Base-by-base conservation (phyloP, 148 eudicot genomes). In the Mesembryanthemum crystallinum region DNA sequence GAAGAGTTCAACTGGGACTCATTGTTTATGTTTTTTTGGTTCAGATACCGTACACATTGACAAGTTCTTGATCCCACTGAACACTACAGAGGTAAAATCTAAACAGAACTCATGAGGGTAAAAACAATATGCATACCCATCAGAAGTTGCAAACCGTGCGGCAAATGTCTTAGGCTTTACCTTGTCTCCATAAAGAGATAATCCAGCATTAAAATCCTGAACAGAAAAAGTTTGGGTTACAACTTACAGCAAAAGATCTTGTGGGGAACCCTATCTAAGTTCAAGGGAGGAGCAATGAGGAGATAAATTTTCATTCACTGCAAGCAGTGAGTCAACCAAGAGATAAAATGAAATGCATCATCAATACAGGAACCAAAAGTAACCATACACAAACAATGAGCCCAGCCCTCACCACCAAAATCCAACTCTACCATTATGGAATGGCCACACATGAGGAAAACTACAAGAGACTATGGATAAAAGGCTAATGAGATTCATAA, bases 161-260 rank as follows among this genome's bases (percentile, higher is more conserved):
- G 98, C 98, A 78, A 86, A 96, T 66, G 89, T 85, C 89, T 88
- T 92, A 43, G 98, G 83, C 85, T 96, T 96, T 71, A 76, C 99
- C 83, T 91, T 96, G 78, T 96, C 99, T 78, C 99, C 99, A 77
- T 96, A 96, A 52, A 96, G 92, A 69, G 99, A 87, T 51, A 81
- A 68, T 64, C 98, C 99, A 64, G 87, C 94, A 83, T 86, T 96
- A 70, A 75, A 87, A 87, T 96, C 99, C 99, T 96, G 62, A 47
- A 76, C 52, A 47, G 28, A 52, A 12, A 49, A 39, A 74, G 39
- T 21, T 51, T 32, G 69, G n/a, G 52, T 64, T 18, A 52, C 29
- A 33, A 49, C 65, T 64, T 18, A 52, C 29, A 33, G 35, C 65
- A 63, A 64, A 37, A 45, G 1, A 35, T 45, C 24, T 49, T 25